These are phyloP conservation scores for Proliferodiscus dingleyae DNA, from an alignment of 2,329 filamentous ascomycete species.

Conservation along the genomic window DNA sequence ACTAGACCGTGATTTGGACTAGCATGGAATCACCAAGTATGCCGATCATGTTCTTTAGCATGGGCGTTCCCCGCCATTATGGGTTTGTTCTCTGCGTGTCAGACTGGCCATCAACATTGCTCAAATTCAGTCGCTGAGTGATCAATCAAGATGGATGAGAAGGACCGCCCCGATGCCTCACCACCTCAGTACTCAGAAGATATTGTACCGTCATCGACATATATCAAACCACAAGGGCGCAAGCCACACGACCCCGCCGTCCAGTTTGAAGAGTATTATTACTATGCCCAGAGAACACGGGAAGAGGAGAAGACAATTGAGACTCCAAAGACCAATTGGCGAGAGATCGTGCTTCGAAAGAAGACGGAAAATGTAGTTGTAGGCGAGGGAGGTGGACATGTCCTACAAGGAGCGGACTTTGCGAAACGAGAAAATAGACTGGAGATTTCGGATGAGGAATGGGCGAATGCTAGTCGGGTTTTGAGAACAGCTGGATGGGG, in stretches of 20 bases:
- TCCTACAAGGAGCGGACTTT: background rate
- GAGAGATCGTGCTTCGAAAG: background rate
- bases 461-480: conserved; percentile 42
- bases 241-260: conserved; percentile 31
- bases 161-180: no score
- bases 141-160: no score
- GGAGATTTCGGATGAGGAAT: conserved; percentile 38
- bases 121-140: no score
- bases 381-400: background rate
- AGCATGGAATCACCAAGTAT: no score
- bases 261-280: conserved; percentile 34
- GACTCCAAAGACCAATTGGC: background rate
- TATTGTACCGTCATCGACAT: no score
- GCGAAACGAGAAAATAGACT: background rate
- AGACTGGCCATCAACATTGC: no score
- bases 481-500: conserved; percentile 43
- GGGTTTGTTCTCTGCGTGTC: no score
- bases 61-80: no score
- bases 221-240: no score
- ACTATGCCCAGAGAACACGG: conserved; percentile 32
- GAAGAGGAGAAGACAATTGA: conserved; percentile 26
- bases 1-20: no score
- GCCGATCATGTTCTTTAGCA: no score
- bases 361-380: background rate
- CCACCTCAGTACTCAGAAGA: no score